A percentile compares a stretch with the other conserved stretches of the same genome.
phyloP scores from a whole-genome alignment of 176 grass and related monocot species.

The Lolium rigidum region DNA sequence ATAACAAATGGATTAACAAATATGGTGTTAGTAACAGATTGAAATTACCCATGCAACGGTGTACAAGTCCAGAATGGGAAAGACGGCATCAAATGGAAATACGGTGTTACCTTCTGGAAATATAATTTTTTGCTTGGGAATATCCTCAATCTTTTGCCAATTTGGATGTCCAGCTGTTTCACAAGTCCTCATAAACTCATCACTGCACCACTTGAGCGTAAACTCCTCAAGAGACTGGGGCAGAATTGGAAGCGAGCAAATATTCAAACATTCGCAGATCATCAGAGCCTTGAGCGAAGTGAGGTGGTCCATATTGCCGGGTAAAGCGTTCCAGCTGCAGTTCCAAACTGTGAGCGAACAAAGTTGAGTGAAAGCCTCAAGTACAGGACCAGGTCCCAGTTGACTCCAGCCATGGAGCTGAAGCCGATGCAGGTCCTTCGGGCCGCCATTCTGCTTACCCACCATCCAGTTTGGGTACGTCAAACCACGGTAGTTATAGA shows the following conservation, averaged over 20 bases:
- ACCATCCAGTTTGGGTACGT: not conserved
- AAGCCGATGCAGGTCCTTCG: not conserved
- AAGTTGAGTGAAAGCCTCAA: not conserved
- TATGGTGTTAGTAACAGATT: too few species aligned
- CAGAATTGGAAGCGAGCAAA: not conserved
- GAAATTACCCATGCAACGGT: too few species aligned
- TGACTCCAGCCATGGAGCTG: not conserved
- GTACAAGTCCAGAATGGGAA: too few species aligned
- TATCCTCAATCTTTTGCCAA: too few species aligned
- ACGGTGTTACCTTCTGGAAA: too few species aligned
- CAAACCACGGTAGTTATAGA: not conserved
- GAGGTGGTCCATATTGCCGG: not conserved
- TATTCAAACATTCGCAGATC: not conserved
- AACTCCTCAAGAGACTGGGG: not conserved
- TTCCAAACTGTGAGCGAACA: not conserved
- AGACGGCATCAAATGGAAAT: too few species aligned
- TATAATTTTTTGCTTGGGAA: too few species aligned
- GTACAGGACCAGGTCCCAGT: not conserved
- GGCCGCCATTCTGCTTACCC: not conserved
- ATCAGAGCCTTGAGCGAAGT: not conserved
- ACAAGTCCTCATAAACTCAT: not conserved
- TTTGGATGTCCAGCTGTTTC: too few species aligned
- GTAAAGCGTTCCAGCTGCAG: not conserved
- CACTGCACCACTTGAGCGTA: not conserved
- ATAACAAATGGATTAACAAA: too few species aligned